These are phyloP conservation scores for Cercospora nicotianae DNA, from an alignment of 2,329 filamentous ascomycete genomes.

Conservation along the genomic window DNA sequence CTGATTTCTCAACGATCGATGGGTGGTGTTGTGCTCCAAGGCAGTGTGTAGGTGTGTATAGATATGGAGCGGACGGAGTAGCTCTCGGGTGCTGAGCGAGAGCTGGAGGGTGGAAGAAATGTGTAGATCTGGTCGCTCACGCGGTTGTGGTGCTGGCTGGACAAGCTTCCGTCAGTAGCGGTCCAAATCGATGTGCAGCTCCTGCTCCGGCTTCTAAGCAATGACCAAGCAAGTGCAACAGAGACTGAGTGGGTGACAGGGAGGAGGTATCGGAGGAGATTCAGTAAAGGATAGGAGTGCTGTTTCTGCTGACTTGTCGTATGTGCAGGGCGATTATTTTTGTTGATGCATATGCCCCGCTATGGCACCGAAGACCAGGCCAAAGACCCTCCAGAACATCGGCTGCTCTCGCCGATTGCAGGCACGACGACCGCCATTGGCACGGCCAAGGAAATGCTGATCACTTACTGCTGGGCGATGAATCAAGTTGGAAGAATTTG, in stretches of 20 bases:
- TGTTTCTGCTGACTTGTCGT: not conserved
- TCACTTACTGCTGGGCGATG: not conserved
- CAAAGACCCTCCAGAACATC: not conserved
- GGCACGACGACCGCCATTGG: not conserved
- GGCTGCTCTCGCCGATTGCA: slow-evolving; percentile 4
- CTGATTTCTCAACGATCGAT: slow-evolving; percentile 20
- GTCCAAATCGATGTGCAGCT: not conserved
- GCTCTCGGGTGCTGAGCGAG: not conserved
- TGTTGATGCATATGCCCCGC: slow-evolving; percentile 11
- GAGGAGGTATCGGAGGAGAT: not conserved
- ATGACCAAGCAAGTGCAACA: slow-evolving; percentile 11
- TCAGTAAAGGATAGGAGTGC: not conserved
- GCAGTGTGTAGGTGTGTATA: not conserved
- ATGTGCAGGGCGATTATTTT: not conserved
- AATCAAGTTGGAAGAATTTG: not conserved
- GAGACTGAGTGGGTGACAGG: not conserved
- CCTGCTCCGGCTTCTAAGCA: slow-evolving; percentile 11
- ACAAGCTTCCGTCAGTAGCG: slow-evolving; percentile 10
- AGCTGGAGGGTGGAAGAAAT: not conserved
- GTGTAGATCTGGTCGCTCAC: slow-evolving; percentile 1
- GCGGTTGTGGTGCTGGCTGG: not conserved
- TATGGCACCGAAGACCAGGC: not conserved
- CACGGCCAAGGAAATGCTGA: not conserved
- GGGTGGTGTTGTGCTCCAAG: not conserved
- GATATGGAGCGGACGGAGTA: not conserved